Percentiles rank a stretch among this genome's conserved stretches.
phyloP scores from a whole-genome alignment of 139 green algal genomes.

The Tetradesmus lagerheimii region DNA sequence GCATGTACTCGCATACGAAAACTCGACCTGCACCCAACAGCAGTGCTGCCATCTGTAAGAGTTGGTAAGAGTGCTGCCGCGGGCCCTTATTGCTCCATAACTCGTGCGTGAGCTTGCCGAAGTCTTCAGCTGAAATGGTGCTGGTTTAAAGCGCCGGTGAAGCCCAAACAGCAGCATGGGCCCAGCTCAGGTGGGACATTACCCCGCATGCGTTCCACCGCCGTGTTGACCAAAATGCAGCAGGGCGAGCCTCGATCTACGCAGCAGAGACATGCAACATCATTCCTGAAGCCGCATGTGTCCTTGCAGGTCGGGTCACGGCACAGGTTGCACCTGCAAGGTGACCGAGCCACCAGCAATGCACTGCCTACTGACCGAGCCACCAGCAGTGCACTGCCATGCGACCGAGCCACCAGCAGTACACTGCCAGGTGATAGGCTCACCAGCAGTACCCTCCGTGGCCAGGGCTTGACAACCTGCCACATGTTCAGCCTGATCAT shows the following conservation, averaged over 20 bases:
- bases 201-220: neutral
- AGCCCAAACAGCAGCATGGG: neutral
- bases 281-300: neutral
- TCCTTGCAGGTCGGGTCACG: neutral
- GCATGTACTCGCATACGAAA: too few relatives aligned
- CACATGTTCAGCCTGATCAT: neutral
- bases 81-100: too few relatives aligned
- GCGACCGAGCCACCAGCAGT: neutral
- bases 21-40: too few relatives aligned
- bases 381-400: neutral
- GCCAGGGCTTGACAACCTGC: neutral
- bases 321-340: neutral
- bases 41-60: too few relatives aligned
- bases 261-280: neutral
- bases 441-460: too few relatives aligned
- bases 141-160: neutral
- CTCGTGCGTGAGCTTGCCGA: too few relatives aligned
- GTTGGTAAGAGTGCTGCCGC: too few relatives aligned
- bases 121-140: too few relatives aligned
- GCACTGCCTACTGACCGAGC: neutral
- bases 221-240: neutral
- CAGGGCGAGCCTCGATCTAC: neutral
- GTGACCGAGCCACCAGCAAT: neutral
- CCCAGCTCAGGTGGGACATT: neutral
- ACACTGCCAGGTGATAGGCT: too few relatives aligned